Base-by-base conservation (phyloP, 441 rosid species). In the Populus hybrid region DNA sequence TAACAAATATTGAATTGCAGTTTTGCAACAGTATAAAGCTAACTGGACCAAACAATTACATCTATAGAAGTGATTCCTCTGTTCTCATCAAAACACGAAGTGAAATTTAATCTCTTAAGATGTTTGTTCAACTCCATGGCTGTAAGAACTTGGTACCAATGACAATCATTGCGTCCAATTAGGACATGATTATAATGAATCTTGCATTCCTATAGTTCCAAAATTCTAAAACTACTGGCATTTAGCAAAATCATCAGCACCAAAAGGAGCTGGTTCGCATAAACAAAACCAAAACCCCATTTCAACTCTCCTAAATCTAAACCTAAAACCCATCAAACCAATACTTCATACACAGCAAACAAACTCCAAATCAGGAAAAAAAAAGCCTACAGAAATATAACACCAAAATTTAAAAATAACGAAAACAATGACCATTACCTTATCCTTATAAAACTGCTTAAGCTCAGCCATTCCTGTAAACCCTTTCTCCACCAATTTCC, bases 401-500 rank as follows among this genome's bases (percentile, higher is more conserved):
- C 16, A 35, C 11, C 31, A 35, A n/a, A 29, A 21, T 0, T 35
- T 8, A 10, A 26, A 5, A 29, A 10, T 20, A 64, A 14, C 68
- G 50, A n/a, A 63, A 18, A 42, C 0, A 38, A 59, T 0, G 3
- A 26, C 33, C 3, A n/a, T n/a, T n/a, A n/a, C n/a, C n/a, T n/a
- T n/a, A n/a, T n/a, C n/a, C n/a, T n/a, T n/a, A n/a, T n/a, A 29
- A 29, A 29, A 29, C 31, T 29, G 31, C 31, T 29, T 95, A 68
- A 95, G 99, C 84, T 95, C 97, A 18, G 93, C 92, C 81, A 94
- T 94, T 73, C 83, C 95, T 3, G 87, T 90, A 76, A 95, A 91
- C 71, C 99, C 99, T 77, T 94, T 94, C 45, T 92, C 97, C 31
- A 95, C 94, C 68, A 95, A 85, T 83, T 95, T 95, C 84, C 93